Base-by-base conservation (phyloP, 176 grass and related monocot genomes). In the Oryza punctata region DNA sequence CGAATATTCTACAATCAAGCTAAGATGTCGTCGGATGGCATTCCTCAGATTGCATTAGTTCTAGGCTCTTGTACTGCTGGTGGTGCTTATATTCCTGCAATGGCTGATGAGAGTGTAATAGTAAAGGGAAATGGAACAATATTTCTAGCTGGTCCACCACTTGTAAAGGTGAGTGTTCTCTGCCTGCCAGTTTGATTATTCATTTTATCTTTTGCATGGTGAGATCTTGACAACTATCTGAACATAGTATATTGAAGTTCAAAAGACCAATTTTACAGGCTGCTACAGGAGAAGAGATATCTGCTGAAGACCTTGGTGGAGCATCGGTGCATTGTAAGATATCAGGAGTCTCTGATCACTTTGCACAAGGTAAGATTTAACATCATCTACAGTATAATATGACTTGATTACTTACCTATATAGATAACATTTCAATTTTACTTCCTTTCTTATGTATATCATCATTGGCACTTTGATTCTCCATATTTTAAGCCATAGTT, bases 1-100 rank as follows among this genome's bases (percentile, higher is more conserved):
- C 90, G 96, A 68, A 98, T 98, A 85, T 98, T 98, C 73, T 98
- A 91, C 82, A 98, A 98, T 83, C 96, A 98, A 79, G 96, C 96
- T 68, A 93, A 93, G 85, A 98, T 98, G 96, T 98, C 96, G 10
- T 65, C 91, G 65, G 91, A 92, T 10, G 89, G 96, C 10, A 91
- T 98, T 83, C 96, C 96, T 76, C 96, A 98, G 78, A 90, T 98
- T 85, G 96, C 96, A 2, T 63, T 98, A 72, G 96, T 98, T 88
- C 84, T 98, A 84, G 96, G 96, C 46, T 95, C 92, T 46, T 98
- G 96, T 86, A 98, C 96, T n/a, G 96, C 96, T 85, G 96, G 96
- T 14, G 96, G 96, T 32, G 96, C 96, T 68, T 98, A 98, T 79
- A 98, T 98, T 80, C 96, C 96, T 33, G 96, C 93, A 46, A 98